Conservation (phyloP, 345 rosid species). For the Adansonia digitata region DNA sequence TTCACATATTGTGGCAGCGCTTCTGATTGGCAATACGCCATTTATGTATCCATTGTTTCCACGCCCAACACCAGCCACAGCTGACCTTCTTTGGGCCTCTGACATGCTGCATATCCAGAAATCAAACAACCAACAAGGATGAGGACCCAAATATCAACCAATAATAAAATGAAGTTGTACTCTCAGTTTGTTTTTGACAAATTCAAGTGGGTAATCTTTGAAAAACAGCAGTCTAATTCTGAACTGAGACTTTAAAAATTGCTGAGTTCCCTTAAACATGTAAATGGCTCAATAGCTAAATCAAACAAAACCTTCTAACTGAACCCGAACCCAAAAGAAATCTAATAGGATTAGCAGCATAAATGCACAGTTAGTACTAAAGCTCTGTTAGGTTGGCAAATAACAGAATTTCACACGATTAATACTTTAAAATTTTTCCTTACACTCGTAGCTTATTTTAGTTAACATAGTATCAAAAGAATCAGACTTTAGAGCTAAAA, state of each 20-base stretch:
- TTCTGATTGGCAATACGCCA: constrained; percentile 48
- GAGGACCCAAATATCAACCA: not conserved
- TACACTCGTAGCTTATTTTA: not conserved
- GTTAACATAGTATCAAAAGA: not conserved
- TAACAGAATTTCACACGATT: not conserved
- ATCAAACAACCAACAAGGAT: not conserved
- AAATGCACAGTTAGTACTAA: not conserved
- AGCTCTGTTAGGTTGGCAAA: constrained; percentile 3
- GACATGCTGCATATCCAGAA: constrained; percentile 49
- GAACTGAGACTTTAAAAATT: not conserved
- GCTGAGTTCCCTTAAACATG: not conserved
- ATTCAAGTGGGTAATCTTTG: not conserved
- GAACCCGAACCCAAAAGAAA: not conserved
- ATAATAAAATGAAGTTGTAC: not conserved
- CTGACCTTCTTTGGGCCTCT: constrained; percentile 46
- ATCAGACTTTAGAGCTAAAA: constrained; percentile 9
- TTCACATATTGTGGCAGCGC: constrained; percentile 50
- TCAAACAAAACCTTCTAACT: not conserved
- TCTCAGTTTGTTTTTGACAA: not conserved
- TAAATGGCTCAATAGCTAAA: not conserved
- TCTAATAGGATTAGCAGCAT: not conserved
- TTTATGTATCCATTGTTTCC: constrained; percentile 48
- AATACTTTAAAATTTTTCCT: not conserved
- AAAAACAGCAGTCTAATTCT: not conserved
- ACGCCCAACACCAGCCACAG: constrained; percentile 39